These are phyloP conservation scores for Coriaria nepalensis DNA, from an alignment of 306 rosid species.

Conservation along the genomic window DNA sequence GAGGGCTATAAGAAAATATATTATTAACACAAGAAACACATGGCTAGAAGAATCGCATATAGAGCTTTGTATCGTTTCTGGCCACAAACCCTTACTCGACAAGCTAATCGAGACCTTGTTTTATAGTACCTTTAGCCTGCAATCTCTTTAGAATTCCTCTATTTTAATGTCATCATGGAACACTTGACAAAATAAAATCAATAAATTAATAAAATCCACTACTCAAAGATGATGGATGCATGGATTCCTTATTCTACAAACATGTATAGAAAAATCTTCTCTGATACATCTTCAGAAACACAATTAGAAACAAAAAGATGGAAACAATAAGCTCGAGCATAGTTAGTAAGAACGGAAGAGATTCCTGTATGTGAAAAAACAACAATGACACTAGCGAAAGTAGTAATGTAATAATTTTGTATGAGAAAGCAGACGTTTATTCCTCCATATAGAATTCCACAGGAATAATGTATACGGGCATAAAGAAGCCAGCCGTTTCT, in stretches of 20 bases:
- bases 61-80: no score
- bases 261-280: conserved; percentile 16
- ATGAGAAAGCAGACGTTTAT: conserved; percentile 25
- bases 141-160: conserved; percentile 16
- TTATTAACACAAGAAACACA: no score
- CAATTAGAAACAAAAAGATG: conserved; percentile 26
- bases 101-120: no score
- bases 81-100: conserved; percentile 4
- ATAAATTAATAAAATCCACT: conserved; percentile 15
- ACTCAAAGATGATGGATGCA: conserved; percentile 26
- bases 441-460: conserved; percentile 22
- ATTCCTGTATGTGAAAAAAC: conserved; percentile 58
- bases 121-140: background rate
- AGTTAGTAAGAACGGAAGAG: conserved; percentile 26
- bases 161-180: conserved; percentile 15
- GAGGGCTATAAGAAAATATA: no score
- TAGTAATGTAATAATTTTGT: conserved; percentile 26
- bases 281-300: conserved; percentile 27
- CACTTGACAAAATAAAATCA: conserved; percentile 7
- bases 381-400: conserved; percentile 34
- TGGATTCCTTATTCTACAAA: conserved; percentile 48
- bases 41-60: no score
- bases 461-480: conserved; percentile 30
- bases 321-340: conserved; percentile 25
- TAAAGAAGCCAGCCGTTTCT: conserved; percentile 45